Evolutionary conservation across 177 flowering plant genomes (phyloP), one percentile per base, ranked within the genome.

Genomic region (Vitis hybrid): DNA sequence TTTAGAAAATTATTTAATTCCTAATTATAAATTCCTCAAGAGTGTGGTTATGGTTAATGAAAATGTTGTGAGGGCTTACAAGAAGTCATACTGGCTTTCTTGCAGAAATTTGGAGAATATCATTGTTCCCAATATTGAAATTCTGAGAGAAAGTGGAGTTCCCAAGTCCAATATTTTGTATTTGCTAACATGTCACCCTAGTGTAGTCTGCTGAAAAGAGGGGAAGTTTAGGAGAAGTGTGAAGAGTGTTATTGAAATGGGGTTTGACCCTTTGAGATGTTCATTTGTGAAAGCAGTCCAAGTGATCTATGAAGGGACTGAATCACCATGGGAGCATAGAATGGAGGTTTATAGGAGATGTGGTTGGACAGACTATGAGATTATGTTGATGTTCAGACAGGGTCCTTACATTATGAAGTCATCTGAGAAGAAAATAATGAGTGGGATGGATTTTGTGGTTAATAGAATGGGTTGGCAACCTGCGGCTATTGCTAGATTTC

Each of bases 341-440:
- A 31, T 61, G 64, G 10, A 13, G 19, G 49, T 61, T 10, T 61
- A 61, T 61, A 31, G 33, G 51, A 63, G 26, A 26, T 63, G 66
- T 51, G 53, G 52, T 49, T 63, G 66, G 66, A 45, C 66, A 3
- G 29, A 63, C 18, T 10, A 63, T 6, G 66, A 63, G 22, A 19
- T 6, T 9, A 2, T 26, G 29, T 26, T 26, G 29, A 26, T 26
- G 29, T 26, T 26, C 29, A 26, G 29, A 26, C 29, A 26, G 29
- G 29, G 3, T 26, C 29, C 3, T 26, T 26, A 26, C 29, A 26
- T 26, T 26, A 26, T 26, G 29, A 26, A 26, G 29, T 26, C 29
- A 26, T 26, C 29, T 26, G 29, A 26, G 29, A 26, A 26, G 29
- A 26, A 26, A 2, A 26, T 26, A 26, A 26, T 26, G 3, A 26